phyloP scores from a whole-genome alignment of 2,329 filamentous ascomycete genomes.

The Talaromyces piceae region DNA sequence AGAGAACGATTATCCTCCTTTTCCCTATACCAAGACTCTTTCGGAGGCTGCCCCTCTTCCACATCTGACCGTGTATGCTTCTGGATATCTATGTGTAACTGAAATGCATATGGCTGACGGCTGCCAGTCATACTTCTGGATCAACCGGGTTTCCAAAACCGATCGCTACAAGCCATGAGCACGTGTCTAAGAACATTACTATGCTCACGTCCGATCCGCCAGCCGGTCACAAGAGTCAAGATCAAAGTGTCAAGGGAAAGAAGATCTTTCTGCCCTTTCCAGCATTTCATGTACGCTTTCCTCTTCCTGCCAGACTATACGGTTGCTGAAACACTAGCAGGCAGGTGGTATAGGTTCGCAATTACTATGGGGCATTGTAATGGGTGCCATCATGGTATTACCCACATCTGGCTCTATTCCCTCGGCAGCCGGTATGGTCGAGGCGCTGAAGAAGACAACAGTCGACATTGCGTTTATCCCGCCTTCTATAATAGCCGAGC shows the following conservation, averaged over 20 bases:
- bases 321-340: neutral
- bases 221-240: neutral
- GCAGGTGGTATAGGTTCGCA: neutral
- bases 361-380: neutral
- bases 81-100: neutral
- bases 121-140: conserved; percentile 8
- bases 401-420: conserved; percentile 6
- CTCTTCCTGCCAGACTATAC: neutral
- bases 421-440: conserved; percentile 11
- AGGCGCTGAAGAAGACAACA: conserved; percentile 11
- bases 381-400: neutral
- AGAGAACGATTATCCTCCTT: conserved; percentile 8
- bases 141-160: conserved; percentile 9
- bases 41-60: neutral
- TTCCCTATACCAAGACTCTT: conserved; percentile 13
- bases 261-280: neutral
- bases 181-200: neutral
- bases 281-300: neutral
- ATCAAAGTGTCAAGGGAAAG: neutral
- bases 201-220: neutral
- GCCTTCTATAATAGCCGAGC: conserved; percentile 7
- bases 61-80: neutral
- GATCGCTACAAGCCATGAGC: conserved; percentile 12
- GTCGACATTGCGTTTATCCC: conserved; percentile 10
- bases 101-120: neutral